phyloP scores from a whole-genome alignment of 2,329 filamentous ascomycete genomes.

The Penicillium sp. region DNA sequence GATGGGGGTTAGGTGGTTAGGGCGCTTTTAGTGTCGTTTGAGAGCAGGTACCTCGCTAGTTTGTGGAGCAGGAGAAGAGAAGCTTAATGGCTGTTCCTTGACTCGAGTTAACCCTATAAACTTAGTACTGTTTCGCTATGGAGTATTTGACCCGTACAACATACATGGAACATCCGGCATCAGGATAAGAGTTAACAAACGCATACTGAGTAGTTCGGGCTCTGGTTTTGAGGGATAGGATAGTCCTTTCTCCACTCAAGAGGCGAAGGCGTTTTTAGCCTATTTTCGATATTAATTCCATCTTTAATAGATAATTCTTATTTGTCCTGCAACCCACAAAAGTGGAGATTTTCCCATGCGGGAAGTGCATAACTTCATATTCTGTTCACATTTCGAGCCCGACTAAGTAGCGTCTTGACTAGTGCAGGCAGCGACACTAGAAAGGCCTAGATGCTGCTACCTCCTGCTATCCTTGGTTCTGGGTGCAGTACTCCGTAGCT shows the following conservation, averaged over 20 bases:
- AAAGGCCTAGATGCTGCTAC: not conserved
- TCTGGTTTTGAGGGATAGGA: too few relatives aligned
- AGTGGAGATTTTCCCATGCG: not conserved
- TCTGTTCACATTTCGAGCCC: not conserved
- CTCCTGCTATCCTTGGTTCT: not conserved
- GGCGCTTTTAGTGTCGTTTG: constrained; percentile 11
- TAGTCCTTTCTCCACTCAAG: not conserved
- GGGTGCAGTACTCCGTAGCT: not conserved
- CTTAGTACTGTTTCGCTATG: too few relatives aligned
- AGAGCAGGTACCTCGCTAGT: constrained; percentile 14
- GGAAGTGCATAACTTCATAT: constrained; percentile 1
- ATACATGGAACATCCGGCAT: not conserved
- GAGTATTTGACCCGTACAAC: not conserved
- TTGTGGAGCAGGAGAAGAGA: constrained; percentile 9
- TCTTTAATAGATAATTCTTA: not conserved
- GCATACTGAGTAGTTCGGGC: not conserved
- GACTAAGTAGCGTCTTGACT: not conserved
- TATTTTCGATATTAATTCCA: not conserved
- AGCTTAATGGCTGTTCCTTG: not conserved
- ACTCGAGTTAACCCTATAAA: not conserved
- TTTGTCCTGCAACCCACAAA: not conserved
- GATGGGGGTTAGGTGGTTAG: not conserved
- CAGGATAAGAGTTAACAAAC: not conserved
- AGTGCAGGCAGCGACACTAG: not conserved
- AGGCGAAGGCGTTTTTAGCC: too few relatives aligned